These are phyloP conservation scores for Fraxinus floribunda DNA, from an alignment of 305 asterid species.

Conservation along the genomic window DNA sequence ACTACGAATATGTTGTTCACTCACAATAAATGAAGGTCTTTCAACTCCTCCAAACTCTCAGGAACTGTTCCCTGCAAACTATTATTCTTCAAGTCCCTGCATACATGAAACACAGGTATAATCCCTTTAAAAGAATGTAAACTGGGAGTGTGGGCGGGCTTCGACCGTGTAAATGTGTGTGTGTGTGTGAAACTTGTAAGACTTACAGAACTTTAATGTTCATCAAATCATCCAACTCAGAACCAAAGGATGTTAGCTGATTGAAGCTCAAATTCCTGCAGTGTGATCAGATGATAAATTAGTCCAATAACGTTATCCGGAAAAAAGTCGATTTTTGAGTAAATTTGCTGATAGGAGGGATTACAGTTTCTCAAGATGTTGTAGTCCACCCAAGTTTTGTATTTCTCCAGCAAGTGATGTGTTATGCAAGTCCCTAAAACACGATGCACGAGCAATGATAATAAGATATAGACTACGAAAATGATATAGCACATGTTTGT, in stretches of 20 bases:
- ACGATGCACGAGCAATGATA: background rate
- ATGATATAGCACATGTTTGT: constrained; percentile 2
- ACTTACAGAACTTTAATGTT: constrained; percentile 90
- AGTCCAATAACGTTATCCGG: constrained; percentile 2
- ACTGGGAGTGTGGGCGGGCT: background rate
- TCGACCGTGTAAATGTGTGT: background rate
- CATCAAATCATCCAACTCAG: constrained; percentile 78
- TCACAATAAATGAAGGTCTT: constrained; percentile 74
- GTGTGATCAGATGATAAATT: constrained; percentile 1
- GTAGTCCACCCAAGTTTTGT: constrained; percentile 84
- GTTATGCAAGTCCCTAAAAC: constrained; percentile 80
- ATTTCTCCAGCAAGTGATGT: constrained; percentile 82
- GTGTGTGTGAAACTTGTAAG: background rate
- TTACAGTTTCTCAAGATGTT: constrained; percentile 82
- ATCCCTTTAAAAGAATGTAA: background rate
- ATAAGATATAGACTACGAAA: constrained; percentile 12
- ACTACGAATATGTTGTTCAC: constrained; percentile 27
- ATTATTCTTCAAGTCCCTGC: constrained; percentile 86
- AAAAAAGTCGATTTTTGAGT: constrained; percentile 10
- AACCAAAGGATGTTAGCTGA: constrained; percentile 71
- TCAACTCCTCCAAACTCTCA: constrained; percentile 69
- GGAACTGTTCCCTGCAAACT: constrained; percentile 81
- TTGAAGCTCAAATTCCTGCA: constrained; percentile 95
- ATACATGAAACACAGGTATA: constrained; percentile 13
- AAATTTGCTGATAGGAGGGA: constrained; percentile 18